Evolutionary conservation across 345 rosid species (phyloP).

Genomic region (Eucalyptus sp.): DNA sequence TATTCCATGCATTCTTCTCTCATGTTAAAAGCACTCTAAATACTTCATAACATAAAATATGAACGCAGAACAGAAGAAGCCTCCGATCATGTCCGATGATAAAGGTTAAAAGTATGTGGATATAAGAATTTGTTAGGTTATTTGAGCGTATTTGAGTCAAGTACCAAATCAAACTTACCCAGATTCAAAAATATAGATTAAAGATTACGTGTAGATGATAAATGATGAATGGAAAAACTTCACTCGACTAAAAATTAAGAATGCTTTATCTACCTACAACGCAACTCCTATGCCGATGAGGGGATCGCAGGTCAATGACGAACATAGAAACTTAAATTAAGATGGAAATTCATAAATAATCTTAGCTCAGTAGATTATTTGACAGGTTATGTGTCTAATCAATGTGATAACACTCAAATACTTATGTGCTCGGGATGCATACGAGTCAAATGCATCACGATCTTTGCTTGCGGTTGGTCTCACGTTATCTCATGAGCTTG

Average conservation of each 20-base stretch:
- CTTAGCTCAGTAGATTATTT: not conserved
- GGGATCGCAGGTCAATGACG: not conserved
- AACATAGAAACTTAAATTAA: not conserved
- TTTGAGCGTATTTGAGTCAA: not conserved
- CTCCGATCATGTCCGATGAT: not conserved
- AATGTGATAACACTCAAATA: not conserved
- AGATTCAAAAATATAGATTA: not conserved
- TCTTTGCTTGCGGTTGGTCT: not conserved
- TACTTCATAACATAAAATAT: not conserved
- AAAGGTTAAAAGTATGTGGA: not conserved
- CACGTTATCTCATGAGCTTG: not conserved
- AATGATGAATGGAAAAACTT: not conserved
- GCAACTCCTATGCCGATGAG: not conserved
- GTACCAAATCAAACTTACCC: not conserved
- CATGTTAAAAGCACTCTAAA: not conserved
- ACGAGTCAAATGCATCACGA: not conserved
- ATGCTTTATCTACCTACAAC: not conserved
- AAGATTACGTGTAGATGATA: not conserved
- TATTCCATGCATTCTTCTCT: not conserved
- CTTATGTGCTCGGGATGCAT: not conserved
- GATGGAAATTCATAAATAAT: not conserved
- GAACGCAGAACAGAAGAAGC: not conserved
- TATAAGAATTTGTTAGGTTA: not conserved
- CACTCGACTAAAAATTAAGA: not conserved
- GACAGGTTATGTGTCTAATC: not conserved